Base-by-base conservation (phyloP, 306 rosid species). In the Canavalia gladiata region DNA sequence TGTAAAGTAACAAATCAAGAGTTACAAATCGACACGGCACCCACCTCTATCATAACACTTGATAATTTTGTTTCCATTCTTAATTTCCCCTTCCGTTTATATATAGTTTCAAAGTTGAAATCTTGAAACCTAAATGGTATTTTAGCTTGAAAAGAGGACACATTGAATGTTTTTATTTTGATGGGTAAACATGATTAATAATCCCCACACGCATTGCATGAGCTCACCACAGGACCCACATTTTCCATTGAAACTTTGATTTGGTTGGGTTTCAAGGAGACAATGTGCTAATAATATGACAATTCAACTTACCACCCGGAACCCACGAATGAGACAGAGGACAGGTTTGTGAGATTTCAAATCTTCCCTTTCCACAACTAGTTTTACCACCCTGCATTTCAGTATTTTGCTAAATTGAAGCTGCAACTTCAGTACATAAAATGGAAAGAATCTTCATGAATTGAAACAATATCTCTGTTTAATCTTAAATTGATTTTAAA, bases 241-340 rank as follows among this genome's bases (percentile, higher is more conserved):
- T 47, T 37, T 54, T 62, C 63, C 68, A 28, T 57, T 43, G 41
- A 74, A 46, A 11, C 45, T 50, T 67, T 39, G 82, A 28, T 51
- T 55, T 78, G 43, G 76, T 56, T 35, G 80, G 80, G 83, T 65
- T 81, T 47, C 7, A 46, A 56, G 72, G 86, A 55, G 72, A 78
- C 83, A 78, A 46, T 3, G 63, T 64, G 4, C 50, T 63, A 81
- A 52, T 73, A 64, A 41, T 31, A 42, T 45, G 80, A 58, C 64
- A 66, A 52, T 25, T 65, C 62, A 46, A 56, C 34, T 45, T 37
- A 55, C 43, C 10, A 45, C 52, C 63, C 73, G 68, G 69, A 81
- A 63, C 68, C 59, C 74, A 62, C 67, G 69, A 51, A 58, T 41
- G 79, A 42, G 60, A 51, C 79, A 69, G 0, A 83, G 78, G 39